phyloP scores from a whole-genome alignment of 805 yeast species.

The Saccharomycopsis schoenii region DNA sequence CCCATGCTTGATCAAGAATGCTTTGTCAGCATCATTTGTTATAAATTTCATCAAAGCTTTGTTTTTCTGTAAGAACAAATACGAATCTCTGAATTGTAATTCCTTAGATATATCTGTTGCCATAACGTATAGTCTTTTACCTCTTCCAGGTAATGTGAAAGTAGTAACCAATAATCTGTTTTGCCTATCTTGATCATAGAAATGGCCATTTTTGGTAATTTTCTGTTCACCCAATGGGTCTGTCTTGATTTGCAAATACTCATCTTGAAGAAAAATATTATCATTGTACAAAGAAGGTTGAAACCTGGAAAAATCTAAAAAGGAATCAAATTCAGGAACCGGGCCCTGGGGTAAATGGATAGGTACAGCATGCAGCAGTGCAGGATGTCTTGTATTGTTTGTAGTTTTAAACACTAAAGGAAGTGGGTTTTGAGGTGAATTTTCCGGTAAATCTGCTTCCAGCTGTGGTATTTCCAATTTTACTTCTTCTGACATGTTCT shows the following conservation, averaged over 20 bases:
- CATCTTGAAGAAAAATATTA: conserved; percentile 8
- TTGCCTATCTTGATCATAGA: conserved; percentile 5
- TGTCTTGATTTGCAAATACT: conserved; percentile 12
- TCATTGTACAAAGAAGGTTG: conserved; percentile 11
- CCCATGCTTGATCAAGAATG: conserved; percentile 15
- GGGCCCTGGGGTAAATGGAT: conserved; percentile 14
- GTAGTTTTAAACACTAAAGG: conserved; percentile 14
- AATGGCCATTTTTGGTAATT: conserved; percentile 18
- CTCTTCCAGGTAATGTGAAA: conserved; percentile 18
- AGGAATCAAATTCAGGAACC: conserved; percentile 12
- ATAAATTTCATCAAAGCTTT: conserved; percentile 15
- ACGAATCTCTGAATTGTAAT: conserved; percentile 16
- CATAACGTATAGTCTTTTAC: conserved; percentile 16
- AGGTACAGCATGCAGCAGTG: conserved; percentile 14
- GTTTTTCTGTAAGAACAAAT: conserved; percentile 16
- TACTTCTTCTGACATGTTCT: background rate
- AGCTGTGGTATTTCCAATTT: conserved; percentile 7
- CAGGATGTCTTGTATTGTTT: conserved; percentile 4
- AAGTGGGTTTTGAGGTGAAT: conserved; percentile 11
- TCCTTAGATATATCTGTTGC: conserved; percentile 19
- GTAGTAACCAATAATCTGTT: conserved; percentile 14
- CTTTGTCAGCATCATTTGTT: conserved; percentile 15
- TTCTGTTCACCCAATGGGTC: conserved; percentile 17
- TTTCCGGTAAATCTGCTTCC: conserved; percentile 14
- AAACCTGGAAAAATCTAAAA: conserved; percentile 5